A percentile compares a stretch with the other conserved stretches of the same genome.
These are phyloP conservation scores for Emericellopsis terricola DNA, from an alignment of 495 filamentous ascomycete genomes.

Conservation along the genomic window DNA sequence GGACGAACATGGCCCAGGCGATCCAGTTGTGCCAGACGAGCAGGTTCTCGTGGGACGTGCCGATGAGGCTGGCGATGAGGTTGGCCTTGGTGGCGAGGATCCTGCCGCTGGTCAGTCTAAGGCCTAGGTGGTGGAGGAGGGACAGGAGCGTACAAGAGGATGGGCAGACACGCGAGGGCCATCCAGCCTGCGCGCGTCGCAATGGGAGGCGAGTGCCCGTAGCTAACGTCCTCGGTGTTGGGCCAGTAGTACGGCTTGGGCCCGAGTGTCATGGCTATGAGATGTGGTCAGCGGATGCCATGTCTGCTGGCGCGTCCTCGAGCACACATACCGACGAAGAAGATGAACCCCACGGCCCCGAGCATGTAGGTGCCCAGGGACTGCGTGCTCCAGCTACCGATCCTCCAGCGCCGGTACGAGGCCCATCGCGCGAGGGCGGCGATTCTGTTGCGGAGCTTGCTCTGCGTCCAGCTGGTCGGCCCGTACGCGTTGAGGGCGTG, in stretches of 20 bases:
- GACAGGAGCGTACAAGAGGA: constrained; percentile 22
- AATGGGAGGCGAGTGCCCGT: constrained; percentile 30
- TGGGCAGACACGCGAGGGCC: constrained; percentile 30
- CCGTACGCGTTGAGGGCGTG: constrained; percentile 10
- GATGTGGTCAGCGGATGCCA: background rate
- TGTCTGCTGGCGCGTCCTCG: background rate
- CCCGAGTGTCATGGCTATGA: constrained; percentile 21
- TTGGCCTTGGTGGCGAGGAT: constrained; percentile 17
- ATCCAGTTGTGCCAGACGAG: constrained; percentile 37
- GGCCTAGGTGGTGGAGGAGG: background rate
- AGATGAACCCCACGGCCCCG: constrained; percentile 20
- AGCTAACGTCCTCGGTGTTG: constrained; percentile 25
- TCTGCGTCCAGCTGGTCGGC: constrained; percentile 4
- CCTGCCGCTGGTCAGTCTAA: background rate
- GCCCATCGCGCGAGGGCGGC: constrained; percentile 7
- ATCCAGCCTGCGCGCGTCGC: constrained; percentile 34
- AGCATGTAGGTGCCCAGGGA: constrained; percentile 25
- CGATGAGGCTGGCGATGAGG: constrained; percentile 31
- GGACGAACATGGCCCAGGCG: constrained; percentile 32
- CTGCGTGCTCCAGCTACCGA: constrained; percentile 20
- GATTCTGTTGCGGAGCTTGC: constrained; percentile 4
- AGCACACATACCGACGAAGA: constrained; percentile 23
- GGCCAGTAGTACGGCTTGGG: constrained; percentile 42
- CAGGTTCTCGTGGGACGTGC: constrained; percentile 36
- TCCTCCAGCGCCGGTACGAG: constrained; percentile 21